phyloP scores from a whole-genome alignment of 106 monocot genomes.

The Phalaenopsis equestris region DNA sequence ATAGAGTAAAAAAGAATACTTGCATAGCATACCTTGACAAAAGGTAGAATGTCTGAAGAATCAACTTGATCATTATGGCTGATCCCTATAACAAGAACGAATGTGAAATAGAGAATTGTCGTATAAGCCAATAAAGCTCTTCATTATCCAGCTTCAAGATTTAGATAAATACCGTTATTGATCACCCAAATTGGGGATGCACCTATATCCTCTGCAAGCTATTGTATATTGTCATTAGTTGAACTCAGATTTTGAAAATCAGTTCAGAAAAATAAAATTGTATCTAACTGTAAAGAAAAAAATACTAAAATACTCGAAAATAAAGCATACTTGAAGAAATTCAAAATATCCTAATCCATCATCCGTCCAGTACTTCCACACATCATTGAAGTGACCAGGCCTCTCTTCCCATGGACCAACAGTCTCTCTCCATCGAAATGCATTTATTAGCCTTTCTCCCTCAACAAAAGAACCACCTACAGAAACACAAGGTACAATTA shows the following conservation, averaged over 20 bases:
- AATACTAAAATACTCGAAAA: too few relatives aligned
- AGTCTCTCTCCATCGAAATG: constrained; percentile 81
- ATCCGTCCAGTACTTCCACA: constrained; percentile 98
- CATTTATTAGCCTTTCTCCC: constrained; percentile 90
- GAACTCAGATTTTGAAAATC: not conserved
- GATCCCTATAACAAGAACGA: constrained; percentile 47
- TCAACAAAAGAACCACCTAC: constrained; percentile 95
- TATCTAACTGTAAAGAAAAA: not conserved
- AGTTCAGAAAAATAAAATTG: not conserved
- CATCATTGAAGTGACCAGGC: constrained; percentile 91
- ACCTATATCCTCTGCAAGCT: constrained; percentile 78
- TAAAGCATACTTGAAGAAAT: constrained; percentile 63
- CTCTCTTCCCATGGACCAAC: constrained; percentile 98
- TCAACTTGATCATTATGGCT: constrained; percentile 79
- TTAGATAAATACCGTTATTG: constrained; percentile 50
- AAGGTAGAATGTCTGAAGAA: constrained; percentile 52
- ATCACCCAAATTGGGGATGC: constrained; percentile 70
- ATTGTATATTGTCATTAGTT: constrained; percentile 12
- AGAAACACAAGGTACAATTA: not conserved
- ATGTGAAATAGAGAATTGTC: not conserved
- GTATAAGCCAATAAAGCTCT: not conserved
- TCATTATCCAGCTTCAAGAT: not conserved
- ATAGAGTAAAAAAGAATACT: not conserved
- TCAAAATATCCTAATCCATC: constrained; percentile 97
- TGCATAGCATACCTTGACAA: constrained; percentile 48